Percentiles rank a stretch among this genome's conserved stretches.
Evolutionary conservation across 2,329 filamentous ascomycete genomes (phyloP).

Genomic region (Plectosphaerella cucumerina): DNA sequence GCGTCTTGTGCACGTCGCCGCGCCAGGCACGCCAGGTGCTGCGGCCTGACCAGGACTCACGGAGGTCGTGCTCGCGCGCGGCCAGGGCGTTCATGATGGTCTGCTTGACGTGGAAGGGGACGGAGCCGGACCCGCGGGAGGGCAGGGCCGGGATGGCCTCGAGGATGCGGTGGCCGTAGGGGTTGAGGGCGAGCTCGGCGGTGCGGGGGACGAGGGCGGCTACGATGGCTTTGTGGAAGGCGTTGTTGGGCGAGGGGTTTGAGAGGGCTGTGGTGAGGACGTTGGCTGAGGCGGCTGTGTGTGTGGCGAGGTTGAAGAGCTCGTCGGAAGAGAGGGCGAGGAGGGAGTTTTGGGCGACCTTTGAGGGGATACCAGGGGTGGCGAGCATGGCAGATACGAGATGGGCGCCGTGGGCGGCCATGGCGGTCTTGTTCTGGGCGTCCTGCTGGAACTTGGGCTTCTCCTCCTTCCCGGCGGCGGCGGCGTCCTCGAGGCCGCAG

Average conservation of each 20-base stretch:
- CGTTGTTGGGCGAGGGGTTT: conserved; percentile 39
- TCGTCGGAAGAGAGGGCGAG: conserved; percentile 51
- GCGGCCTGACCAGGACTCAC: conserved; percentile 50
- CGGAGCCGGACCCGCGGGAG: conserved; percentile 35
- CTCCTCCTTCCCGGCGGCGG: conserved; percentile 22
- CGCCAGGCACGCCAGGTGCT: conserved; percentile 56
- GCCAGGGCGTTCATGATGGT: conserved; percentile 46
- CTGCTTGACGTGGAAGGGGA: conserved; percentile 57
- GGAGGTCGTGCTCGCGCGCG: conserved; percentile 41
- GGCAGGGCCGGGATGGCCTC: conserved; percentile 45
- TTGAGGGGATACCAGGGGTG: conserved; percentile 64
- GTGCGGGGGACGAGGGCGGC: conserved; percentile 40
- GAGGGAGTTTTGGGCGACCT: conserved; percentile 70
- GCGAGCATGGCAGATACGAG: conserved; percentile 76
- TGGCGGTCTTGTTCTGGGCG: conserved; percentile 52
- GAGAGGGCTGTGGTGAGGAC: conserved; percentile 47
- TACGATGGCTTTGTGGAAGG: conserved; percentile 53
- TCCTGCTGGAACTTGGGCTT: conserved; percentile 31
- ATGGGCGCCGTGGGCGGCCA: conserved; percentile 69
- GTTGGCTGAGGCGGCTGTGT: conserved; percentile 42
- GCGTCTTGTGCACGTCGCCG: conserved; percentile 53
- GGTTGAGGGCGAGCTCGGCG: conserved; percentile 42
- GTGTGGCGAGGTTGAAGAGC: conserved; percentile 60
- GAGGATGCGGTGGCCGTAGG: conserved; percentile 48
- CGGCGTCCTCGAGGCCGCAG: conserved; percentile 37